Base-by-base conservation (phyloP, 2,329 filamentous ascomycete genomes). In the Chaetomium sp. region DNA sequence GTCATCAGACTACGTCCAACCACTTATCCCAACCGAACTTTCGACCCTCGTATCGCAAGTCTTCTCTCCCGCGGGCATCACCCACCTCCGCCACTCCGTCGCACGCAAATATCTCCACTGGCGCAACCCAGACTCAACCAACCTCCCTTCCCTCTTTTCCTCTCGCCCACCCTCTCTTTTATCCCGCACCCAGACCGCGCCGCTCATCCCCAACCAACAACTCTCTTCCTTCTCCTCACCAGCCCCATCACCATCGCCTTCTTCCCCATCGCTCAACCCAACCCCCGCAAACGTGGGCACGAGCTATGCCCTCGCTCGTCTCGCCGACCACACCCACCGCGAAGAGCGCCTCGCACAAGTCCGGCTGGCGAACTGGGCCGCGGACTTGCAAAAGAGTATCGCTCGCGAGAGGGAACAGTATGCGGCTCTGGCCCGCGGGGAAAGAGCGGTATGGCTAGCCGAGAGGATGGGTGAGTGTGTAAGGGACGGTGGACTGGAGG, bases 1-100 rank as follows among this genome's bases (percentile, higher is more conserved):
- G 92, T 91, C 86, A 54, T 86, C 91, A 1, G 88, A 94, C 65
- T 97, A 96, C 67, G 76, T 94, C 11, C 86, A 89, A 59, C 92
- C 92, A 1, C 76, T 96, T 4, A 72, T 88, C 3, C 72, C 81
- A 0, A 94, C 90, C 7, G 91, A 97, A 43, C 80, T 97, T 2
- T 66, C 70, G 5, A 70, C 74, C 7, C 76, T 97, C 1, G 80
- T 95, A n/a, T 75, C 83, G 7, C 81, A 82, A 14, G 74, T 96
- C 0, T 91, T 97, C 64, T 86, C 90, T 46, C 79, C 80, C 4
- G 85, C 92, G 46, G 91, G 88, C 38, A 81, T 91, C 40, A 80
- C 88, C 3, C 91, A 89, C 78, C 78, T 97, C 51, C 85, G 92
- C 34, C 87, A 97, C 69, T 80, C 85, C 1, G 86, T 90, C 2